Base-by-base conservation (phyloP, 768 basidiomycete species). In the Candolleomyces eurysporus region DNA sequence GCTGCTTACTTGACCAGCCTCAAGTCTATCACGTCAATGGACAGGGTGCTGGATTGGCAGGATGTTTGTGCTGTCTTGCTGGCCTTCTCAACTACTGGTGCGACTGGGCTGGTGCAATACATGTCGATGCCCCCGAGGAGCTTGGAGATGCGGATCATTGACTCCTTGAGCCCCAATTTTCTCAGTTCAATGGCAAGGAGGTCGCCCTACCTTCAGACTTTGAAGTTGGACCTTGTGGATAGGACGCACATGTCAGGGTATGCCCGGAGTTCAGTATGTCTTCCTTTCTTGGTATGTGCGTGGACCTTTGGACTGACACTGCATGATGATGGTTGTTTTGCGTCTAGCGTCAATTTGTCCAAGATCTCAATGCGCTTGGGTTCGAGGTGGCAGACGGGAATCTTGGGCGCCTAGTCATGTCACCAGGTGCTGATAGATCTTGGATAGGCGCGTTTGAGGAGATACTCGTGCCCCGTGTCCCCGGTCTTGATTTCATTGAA, bases 401-500 rank as follows among this genome's bases (percentile, higher is more conserved):
- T 6, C 57, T 65, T 19, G 43, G 40, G 59, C 45, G 56, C 46
- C 53, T 56, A 43, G 59, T 42, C 45, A 55, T 53, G 42, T 59
- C 61, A 40, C 52, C 42, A 16, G 62, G 21, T 17, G 43, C 46
- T 32, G 56, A 50, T 36, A 59, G 49, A 17, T 52, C 31, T 31
- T 65, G 64, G 64, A 56, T 63, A 10, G n/a, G 19, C 2, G 50
- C 36, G 1, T 21, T 65, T 13, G 61, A 61, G n/a, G 11, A 22
- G 0, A 49, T 63, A 22, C 60, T 63, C 21, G 31, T 54, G n/a
- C n/a, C 61, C 17, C 62, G 59, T 19, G 58, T 65, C 22, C 59
- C 59, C 0, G 22, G 61, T n/a, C 46, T 61, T 31, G 45, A 61
- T 17, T 46, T 53, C 14, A 36, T 61, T 17, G 43, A 61, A 31